A percentile compares a stretch with the other conserved stretches of the same genome.
phyloP scores from a whole-genome alignment of 768 basidiomycete species.

The Naganishia randhawae region DNA sequence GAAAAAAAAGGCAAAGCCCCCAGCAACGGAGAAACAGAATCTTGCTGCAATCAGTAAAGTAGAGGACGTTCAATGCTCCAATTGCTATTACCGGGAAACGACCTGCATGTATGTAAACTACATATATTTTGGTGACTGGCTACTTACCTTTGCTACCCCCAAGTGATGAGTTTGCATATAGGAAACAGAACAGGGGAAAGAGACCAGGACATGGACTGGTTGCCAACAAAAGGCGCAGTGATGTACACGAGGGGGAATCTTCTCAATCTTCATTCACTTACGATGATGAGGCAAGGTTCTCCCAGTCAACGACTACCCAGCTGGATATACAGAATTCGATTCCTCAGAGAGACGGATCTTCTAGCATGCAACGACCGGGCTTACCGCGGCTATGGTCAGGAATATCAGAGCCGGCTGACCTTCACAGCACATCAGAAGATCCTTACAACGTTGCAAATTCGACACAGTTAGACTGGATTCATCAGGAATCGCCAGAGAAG shows the following conservation, averaged over 20 bases:
- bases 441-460: not conserved
- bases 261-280: not conserved
- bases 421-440: not conserved
- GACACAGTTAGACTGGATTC: no score
- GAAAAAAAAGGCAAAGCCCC: slow-evolving; percentile 24
- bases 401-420: slow-evolving; percentile 34
- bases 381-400: slow-evolving; percentile 52
- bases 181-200: slow-evolving; percentile 8
- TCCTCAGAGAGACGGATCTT: not conserved
- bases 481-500: no score
- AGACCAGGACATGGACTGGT: not conserved
- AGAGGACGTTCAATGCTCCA: slow-evolving; percentile 66
- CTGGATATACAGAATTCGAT: not conserved
- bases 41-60: slow-evolving; percentile 19
- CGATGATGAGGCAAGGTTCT: not conserved
- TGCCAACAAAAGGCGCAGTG: not conserved
- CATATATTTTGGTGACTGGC: no score
- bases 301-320: not conserved
- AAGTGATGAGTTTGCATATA: slow-evolving; percentile 87
- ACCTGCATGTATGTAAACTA: slow-evolving; percentile 78
- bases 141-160: no score
- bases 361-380: not conserved
- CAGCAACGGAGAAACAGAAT: slow-evolving; percentile 1
- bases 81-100: slow-evolving; percentile 80
- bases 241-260: not conserved